These are phyloP conservation scores for Nidularia pulvinata DNA, from an alignment of 768 basidiomycete genomes.

Conservation along the genomic window DNA sequence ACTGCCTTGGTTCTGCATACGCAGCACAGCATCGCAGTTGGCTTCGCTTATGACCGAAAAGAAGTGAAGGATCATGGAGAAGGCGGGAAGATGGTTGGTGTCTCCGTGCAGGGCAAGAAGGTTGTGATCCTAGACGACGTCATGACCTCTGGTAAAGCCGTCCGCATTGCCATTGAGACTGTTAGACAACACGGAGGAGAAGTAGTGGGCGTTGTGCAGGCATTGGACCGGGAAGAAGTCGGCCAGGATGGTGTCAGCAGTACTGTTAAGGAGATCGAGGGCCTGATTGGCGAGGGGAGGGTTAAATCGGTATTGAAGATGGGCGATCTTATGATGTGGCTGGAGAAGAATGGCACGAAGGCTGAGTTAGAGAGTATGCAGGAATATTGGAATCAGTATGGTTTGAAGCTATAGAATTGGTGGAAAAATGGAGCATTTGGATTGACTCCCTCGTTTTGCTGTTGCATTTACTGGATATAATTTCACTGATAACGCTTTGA, in stretches of 20 bases:
- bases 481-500: too few relatives aligned
- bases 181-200: constrained; percentile 71
- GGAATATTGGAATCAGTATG: constrained; percentile 75
- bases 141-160: constrained; percentile 91
- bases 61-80: constrained; percentile 97
- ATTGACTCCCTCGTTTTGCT: too few relatives aligned
- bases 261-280: constrained; percentile 84
- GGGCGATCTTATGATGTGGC: constrained; percentile 83
- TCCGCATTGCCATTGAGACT: constrained; percentile 78
- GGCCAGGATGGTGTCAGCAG: constrained; percentile 67
- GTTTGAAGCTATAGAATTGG: constrained; percentile 35
- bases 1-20: constrained; percentile 77
- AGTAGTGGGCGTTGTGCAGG: constrained; percentile 87
- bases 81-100: constrained; percentile 90
- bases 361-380: constrained; percentile 73
- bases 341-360: constrained; percentile 65
- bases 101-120: constrained; percentile 73
- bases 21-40: constrained; percentile 60
- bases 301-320: constrained; percentile 85
- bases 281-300: constrained; percentile 64
- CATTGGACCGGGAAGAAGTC: constrained; percentile 86
- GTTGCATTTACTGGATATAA: too few relatives aligned
- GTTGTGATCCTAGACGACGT: constrained; percentile 97
- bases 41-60: constrained; percentile 93
- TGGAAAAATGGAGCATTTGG: too few relatives aligned